Percentiles rank a stretch among this genome's conserved stretches.
Evolutionary conservation across 163 green algal genomes (phyloP).

Genomic region (Chlorella variabilis): DNA sequence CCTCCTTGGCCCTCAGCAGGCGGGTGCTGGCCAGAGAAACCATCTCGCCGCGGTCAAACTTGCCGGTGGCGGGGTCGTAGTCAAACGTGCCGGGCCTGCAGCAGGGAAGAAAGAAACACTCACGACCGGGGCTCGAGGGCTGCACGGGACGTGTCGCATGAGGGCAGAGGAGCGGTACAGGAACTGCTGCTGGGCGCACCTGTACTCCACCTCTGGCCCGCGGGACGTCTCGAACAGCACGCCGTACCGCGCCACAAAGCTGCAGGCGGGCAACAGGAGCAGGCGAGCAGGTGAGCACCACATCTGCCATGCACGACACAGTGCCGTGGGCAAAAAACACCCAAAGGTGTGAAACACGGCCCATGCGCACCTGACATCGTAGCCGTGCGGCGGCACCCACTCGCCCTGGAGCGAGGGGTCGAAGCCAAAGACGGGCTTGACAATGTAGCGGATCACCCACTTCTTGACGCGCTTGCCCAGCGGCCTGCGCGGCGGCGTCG

Average conservation of each 20-base stretch:
- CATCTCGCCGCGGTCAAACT: constrained; percentile 2
- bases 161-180: too few species aligned
- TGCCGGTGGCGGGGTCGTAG: constrained; percentile 2
- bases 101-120: too few species aligned
- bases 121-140: too few species aligned
- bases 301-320: too few species aligned
- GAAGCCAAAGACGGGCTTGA: constrained; percentile 11
- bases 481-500: background rate
- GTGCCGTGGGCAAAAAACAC: too few species aligned
- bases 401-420: background rate
- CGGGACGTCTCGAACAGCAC: constrained; percentile 31
- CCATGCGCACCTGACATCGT: background rate
- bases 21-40: background rate
- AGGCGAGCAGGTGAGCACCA: too few species aligned
- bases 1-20: background rate
- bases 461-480: background rate
- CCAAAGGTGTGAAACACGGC: too few species aligned
- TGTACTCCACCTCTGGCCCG: constrained; percentile 4
- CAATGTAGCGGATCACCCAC: background rate
- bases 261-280: too few species aligned
- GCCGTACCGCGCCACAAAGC: constrained; percentile 15
- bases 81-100: constrained; percentile 17
- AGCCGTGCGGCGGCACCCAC: background rate
- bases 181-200: too few species aligned
- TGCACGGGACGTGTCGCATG: too few species aligned